Base-by-base conservation (phyloP, 2,329 filamentous ascomycete species). In the Aspergillus ustus region DNA sequence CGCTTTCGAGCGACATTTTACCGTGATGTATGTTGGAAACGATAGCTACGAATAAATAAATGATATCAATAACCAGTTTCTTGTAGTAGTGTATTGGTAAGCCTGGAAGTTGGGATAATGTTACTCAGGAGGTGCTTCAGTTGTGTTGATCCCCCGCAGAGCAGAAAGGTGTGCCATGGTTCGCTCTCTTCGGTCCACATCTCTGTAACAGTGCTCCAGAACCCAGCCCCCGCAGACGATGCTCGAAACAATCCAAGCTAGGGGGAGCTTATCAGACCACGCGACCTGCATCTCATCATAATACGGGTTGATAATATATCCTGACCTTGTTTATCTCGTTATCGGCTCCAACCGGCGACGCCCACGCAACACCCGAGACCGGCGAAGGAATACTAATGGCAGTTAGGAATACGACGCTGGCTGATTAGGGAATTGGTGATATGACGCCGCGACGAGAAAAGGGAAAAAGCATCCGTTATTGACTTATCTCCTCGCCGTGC, bases 1-100 rank as follows among this genome's bases (percentile, higher is more conserved):
- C 72, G 69, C 72, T 67, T 54, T 44, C 29, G 53, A 61, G 70
- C 72, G 71, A 73, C 70, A 63, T 65, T 67, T 58, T 57, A 45
- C 50, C 55, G 43, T 59, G 56, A 63, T 67, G 64, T 66, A 66
- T 63, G 57, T 67, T 57, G 63, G 53, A 59, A 62, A 63, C 51
- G 63, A 65, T 63, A 63, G 60, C 56, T 61, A 59, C 61, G 63
- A 66, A 65, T 65, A 48, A 62, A 59, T 43, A 62, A 65, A 63
- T 50, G 29, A 56, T 49, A 52, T 55, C 49, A 43, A 59, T 49
- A 55, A 22, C 19, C n/a, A 17, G 22, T 22, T 51, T 4, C 15
- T 25, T 22, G 19, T 50, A 37, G 22, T 45, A 37, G 13, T 3
- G 22, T 7, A 11, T 46, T 37, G 48, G 11, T 17, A 37, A 25